phyloP scores from a whole-genome alignment of 371 early-diverging fungal species.

The Parasitella parasitica region DNA sequence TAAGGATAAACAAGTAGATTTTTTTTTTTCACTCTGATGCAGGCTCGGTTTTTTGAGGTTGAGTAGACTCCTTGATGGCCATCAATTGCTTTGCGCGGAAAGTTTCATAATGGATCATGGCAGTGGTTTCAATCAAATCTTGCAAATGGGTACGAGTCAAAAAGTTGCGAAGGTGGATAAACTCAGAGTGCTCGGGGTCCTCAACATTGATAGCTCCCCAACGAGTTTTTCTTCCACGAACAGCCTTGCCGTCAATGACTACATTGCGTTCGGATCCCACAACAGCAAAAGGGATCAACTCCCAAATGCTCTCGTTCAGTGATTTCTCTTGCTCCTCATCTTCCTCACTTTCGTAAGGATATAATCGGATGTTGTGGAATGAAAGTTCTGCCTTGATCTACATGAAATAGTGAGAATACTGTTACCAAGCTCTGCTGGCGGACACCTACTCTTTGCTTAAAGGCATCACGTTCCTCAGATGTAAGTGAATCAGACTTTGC shows the following conservation, averaged over 20 bases:
- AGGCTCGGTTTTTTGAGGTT: conserved; percentile 14
- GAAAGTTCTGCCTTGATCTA: conserved; percentile 88
- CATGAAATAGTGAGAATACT: background rate
- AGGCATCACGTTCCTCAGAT: conserved; percentile 68
- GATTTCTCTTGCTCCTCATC: conserved; percentile 78
- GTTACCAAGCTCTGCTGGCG: conserved; percentile 53
- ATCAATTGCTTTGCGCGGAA: conserved; percentile 88
- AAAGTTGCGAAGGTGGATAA: conserved; percentile 82
- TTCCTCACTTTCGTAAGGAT: conserved; percentile 85
- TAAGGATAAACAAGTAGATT: background rate
- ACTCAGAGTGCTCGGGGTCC: conserved; percentile 75
- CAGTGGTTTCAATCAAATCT: conserved; percentile 85
- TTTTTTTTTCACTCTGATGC: background rate
- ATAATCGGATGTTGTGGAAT: conserved; percentile 88
- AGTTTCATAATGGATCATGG: conserved; percentile 86
- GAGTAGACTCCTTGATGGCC: conserved; percentile 76
- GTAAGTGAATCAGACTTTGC: conserved; percentile 87
- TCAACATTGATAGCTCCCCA: conserved; percentile 74
- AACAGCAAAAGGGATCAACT: conserved; percentile 81
- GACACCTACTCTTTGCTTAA: conserved; percentile 64
- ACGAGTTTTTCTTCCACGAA: conserved; percentile 69
- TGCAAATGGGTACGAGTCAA: conserved; percentile 83
- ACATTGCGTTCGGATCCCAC: conserved; percentile 83
- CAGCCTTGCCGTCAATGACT: conserved; percentile 77
- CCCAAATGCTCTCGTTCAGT: conserved; percentile 73